Evolutionary conservation across 768 basidiomycete genomes (phyloP).

Genomic region (Cystofilobasidium capitatum): DNA sequence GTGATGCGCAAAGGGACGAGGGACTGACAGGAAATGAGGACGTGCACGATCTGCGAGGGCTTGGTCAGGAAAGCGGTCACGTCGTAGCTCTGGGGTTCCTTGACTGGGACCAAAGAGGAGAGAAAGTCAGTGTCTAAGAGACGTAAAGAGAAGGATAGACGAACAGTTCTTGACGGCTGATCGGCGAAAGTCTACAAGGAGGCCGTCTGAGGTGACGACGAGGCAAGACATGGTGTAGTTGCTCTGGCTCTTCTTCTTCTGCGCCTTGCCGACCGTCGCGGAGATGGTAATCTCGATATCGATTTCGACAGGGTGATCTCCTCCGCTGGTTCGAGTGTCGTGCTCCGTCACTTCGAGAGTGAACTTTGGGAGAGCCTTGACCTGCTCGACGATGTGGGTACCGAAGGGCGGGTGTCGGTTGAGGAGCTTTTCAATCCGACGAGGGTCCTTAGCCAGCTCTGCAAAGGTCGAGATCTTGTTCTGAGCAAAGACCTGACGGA

Average conservation of each 20-base stretch:
- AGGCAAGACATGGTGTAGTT: conserved; percentile 12
- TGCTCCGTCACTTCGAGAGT: conserved; percentile 7
- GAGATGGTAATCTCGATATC: conserved; percentile 16
- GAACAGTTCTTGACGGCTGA: background rate
- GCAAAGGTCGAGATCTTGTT: conserved; percentile 20
- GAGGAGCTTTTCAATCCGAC: conserved; percentile 20
- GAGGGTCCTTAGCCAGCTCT: conserved; percentile 13
- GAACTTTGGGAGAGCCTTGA: conserved; percentile 24
- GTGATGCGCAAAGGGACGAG: background rate
- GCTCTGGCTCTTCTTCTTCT: conserved; percentile 20
- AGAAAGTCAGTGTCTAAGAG: background rate
- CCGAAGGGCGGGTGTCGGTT: conserved; percentile 24
- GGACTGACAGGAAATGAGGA: conserved; percentile 12
- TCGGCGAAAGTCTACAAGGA: conserved; percentile 15
- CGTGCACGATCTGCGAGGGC: conserved; percentile 10
- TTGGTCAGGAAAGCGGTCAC: conserved; percentile 15
- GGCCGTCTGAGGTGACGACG: conserved; percentile 14
- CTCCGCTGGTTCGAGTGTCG: background rate
- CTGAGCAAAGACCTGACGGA: background rate
- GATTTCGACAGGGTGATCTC: conserved; percentile 10
- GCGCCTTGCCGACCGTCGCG: conserved; percentile 2
- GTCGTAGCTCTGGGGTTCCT: conserved; percentile 14
- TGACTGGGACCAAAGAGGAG: conserved; percentile 10
- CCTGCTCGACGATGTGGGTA: conserved; percentile 14
- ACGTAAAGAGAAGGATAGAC: background rate